phyloP scores from a whole-genome alignment of 768 basidiomycete species.

The Pleurotus salmoneostramineus region DNA sequence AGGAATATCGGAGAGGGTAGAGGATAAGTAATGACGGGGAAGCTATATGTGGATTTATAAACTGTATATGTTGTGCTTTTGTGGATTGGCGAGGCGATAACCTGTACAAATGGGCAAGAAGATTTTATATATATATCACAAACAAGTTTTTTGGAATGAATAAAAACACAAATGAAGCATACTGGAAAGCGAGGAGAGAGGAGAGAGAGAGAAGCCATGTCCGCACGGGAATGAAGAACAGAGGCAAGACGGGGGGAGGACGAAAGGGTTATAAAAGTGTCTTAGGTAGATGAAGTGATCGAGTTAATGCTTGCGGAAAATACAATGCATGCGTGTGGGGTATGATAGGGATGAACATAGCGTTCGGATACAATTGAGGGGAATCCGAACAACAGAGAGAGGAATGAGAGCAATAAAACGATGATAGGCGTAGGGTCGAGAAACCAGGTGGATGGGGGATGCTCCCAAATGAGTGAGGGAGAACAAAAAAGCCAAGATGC shows the following conservation, averaged over 20 bases:
- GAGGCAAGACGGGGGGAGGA: slow-evolving; percentile 20
- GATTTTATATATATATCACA: slow-evolving; percentile 11
- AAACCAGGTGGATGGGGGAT: slow-evolving; percentile 14
- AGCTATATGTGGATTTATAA: background rate
- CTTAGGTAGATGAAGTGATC: slow-evolving; percentile 54
- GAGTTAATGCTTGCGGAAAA: slow-evolving; percentile 28
- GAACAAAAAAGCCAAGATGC: slow-evolving; percentile 26
- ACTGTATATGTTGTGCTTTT: background rate
- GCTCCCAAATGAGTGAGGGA: slow-evolving; percentile 12
- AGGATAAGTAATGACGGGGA: background rate
- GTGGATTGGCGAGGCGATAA: slow-evolving; percentile 26
- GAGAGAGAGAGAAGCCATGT: slow-evolving; percentile 20
- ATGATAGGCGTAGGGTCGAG: slow-evolving; percentile 24
- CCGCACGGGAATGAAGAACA: slow-evolving; percentile 13
- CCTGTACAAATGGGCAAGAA: slow-evolving; percentile 54
- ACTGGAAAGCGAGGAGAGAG: slow-evolving; percentile 5
- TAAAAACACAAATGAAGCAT: slow-evolving; percentile 8
- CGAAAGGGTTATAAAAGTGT: slow-evolving; percentile 33
- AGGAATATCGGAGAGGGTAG: slow-evolving; percentile 12
- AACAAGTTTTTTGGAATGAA: background rate
- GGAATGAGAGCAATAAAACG: slow-evolving; percentile 32
- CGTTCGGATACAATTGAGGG: slow-evolving; percentile 34
- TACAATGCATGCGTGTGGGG: slow-evolving; percentile 59
- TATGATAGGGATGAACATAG: slow-evolving; percentile 40
- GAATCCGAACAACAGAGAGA: slow-evolving; percentile 37